Conservation (phyloP, 495 filamentous ascomycete genomes). For the Aspergillus ellipticus region DNA sequence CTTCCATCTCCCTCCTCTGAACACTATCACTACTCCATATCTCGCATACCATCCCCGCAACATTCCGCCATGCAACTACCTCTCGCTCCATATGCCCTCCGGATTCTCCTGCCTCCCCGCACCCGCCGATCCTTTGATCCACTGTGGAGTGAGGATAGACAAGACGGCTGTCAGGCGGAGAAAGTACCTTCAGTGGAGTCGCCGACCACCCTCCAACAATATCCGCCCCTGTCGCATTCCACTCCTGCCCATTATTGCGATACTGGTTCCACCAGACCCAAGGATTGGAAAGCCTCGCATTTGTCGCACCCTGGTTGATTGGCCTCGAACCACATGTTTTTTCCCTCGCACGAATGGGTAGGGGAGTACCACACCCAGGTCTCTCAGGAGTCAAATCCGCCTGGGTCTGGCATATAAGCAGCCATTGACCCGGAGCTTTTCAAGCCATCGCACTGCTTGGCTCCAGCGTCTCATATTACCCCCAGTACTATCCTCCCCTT, state of each 20-base stretch:
- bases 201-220: constrained; percentile 12
- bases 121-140: constrained; percentile 17
- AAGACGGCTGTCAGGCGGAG: not conserved
- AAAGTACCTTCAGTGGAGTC: constrained; percentile 7
- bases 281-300: not conserved
- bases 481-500: not conserved
- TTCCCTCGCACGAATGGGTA: not conserved
- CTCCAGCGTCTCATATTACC: not conserved
- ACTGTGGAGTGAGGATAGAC: constrained; percentile 15
- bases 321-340: not conserved
- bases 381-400: not conserved
- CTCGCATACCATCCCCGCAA: not conserved
- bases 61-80: constrained; percentile 3
- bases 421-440: not conserved
- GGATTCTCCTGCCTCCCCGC: constrained; percentile 15
- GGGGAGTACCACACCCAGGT: not conserved
- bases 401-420: not conserved
- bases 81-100: constrained; percentile 10
- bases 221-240: constrained; percentile 1
- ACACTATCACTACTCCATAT: not conserved
- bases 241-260: not conserved
- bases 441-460: too few species aligned
- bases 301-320: not conserved
- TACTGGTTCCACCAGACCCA: constrained; percentile 8
- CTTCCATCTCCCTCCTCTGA: not conserved